Conservation (phyloP, 1,284 basidiomycete genomes). For the Polyporus tsugae region DNA sequence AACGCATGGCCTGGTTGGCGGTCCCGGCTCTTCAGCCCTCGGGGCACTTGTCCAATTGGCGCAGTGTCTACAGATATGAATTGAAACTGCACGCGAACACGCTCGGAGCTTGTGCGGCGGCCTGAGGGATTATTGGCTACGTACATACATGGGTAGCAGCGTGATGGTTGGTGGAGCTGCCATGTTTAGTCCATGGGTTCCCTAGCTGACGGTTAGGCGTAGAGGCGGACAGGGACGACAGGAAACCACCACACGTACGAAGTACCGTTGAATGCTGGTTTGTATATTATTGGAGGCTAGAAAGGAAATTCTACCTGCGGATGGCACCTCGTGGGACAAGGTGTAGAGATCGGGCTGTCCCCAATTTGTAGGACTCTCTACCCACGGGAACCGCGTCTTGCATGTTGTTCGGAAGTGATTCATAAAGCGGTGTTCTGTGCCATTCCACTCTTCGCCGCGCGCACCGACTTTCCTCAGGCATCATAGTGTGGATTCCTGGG, state of each 20-base stretch:
- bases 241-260: neutral
- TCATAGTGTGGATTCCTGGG: too few relatives aligned
- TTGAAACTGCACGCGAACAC: neutral
- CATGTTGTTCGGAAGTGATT: neutral
- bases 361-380: neutral
- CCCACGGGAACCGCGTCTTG: neutral
- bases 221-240: neutral
- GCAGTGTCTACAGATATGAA: neutral
- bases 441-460: neutral
- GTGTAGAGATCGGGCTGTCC: neutral
- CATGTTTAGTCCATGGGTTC: neutral
- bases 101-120: neutral
- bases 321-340: neutral
- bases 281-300: neutral
- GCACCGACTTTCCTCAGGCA: too few relatives aligned
- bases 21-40: neutral
- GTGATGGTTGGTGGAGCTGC: neutral
- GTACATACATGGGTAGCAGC: neutral
- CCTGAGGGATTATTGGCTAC: neutral
- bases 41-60: neutral
- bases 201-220: neutral
- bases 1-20: neutral
- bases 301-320: too few relatives aligned
- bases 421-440: neutral
- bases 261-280: neutral